These are phyloP conservation scores for Phytopythium ostracodes DNA, from an alignment of 352 stramenopile genomes.

Conservation along the genomic window DNA sequence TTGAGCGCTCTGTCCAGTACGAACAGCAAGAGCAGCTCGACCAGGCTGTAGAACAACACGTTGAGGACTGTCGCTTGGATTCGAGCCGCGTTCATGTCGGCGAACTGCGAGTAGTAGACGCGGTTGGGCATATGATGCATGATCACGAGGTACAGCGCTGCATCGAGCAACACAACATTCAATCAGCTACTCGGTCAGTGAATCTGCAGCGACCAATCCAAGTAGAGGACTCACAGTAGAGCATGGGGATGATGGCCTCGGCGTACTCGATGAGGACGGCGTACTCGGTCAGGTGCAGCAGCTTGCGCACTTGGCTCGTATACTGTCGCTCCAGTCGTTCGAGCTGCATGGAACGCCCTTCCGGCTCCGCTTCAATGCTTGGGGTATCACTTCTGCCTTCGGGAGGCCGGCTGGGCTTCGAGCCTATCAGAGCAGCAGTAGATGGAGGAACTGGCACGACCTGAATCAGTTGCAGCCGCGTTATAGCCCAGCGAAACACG, in stretches of 20 bases:
- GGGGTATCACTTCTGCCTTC: too few relatives aligned
- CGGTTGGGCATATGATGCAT: conserved; percentile 24
- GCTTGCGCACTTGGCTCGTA: conserved; percentile 14
- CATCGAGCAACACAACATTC: conserved; percentile 9
- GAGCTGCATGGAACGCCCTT: neutral
- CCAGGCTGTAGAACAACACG: conserved; percentile 26
- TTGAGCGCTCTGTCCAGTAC: conserved; percentile 18
- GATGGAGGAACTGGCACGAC: neutral
- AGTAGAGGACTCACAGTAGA: neutral
- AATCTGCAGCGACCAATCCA: neutral
- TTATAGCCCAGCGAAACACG: neutral
- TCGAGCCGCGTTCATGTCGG: conserved; percentile 6
- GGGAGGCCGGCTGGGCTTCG: too few relatives aligned
- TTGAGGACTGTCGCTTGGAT: conserved; percentile 14
- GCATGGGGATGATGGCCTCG: neutral
- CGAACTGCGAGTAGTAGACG: conserved; percentile 23
- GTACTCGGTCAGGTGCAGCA: conserved; percentile 28
- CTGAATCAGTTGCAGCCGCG: neutral
- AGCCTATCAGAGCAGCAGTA: too few relatives aligned
- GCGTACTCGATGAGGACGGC: conserved; percentile 14
- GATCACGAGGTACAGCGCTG: conserved; percentile 18
- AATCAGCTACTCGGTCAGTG: conserved; percentile 6
- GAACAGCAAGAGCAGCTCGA: conserved; percentile 37
- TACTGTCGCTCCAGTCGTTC: conserved; percentile 13
- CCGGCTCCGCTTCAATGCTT: neutral